Percentiles rank a stretch among this genome's conserved stretches.
These are phyloP conservation scores for Tetrapisispora fleetii DNA, from an alignment of 805 yeast species.

Conservation along the genomic window DNA sequence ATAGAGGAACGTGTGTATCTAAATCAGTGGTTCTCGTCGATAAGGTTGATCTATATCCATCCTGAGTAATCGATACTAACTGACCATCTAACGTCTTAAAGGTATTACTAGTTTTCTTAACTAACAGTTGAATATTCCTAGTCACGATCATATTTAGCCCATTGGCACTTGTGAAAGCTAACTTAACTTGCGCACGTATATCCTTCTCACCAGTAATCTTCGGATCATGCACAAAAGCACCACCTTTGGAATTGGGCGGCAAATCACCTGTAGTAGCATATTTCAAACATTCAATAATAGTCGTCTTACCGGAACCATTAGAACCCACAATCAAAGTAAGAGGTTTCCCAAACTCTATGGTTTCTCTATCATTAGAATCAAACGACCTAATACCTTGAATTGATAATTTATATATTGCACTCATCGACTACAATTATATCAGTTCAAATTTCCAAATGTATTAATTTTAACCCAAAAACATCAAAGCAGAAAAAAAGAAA, in stretches of 20 bases:
- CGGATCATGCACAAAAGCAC: conserved; percentile 94
- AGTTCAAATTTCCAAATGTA: background rate
- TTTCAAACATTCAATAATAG: conserved; percentile 86
- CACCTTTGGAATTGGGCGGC: conserved; percentile 94
- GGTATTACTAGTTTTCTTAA: conserved; percentile 52
- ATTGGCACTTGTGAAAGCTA: conserved; percentile 68
- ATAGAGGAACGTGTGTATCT: conserved; percentile 69
- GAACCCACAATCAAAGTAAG: conserved; percentile 90
- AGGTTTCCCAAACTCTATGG: conserved; percentile 83
- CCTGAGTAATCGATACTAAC: conserved; percentile 47
- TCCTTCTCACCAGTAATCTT: conserved; percentile 62
- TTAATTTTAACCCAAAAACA: background rate
- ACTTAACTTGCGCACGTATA: conserved; percentile 81
- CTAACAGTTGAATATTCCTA: conserved; percentile 66
- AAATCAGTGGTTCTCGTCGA: conserved; percentile 78
- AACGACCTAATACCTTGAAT: conserved; percentile 89
- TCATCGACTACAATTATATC: conserved; percentile 30
- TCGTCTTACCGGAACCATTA: conserved; percentile 94
- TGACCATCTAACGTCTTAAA: conserved; percentile 92
- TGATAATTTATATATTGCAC: conserved; percentile 47
- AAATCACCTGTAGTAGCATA: conserved; percentile 92
- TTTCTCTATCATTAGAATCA: conserved; percentile 73
- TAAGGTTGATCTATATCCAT: conserved; percentile 62
- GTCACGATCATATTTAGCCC: conserved; percentile 78
- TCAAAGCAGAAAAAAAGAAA: too few relatives aligned